A percentile compares a stretch with the other conserved stretches of the same genome.
These are phyloP conservation scores for Castanea sativa DNA, from an alignment of 306 rosid species.

Conservation along the genomic window DNA sequence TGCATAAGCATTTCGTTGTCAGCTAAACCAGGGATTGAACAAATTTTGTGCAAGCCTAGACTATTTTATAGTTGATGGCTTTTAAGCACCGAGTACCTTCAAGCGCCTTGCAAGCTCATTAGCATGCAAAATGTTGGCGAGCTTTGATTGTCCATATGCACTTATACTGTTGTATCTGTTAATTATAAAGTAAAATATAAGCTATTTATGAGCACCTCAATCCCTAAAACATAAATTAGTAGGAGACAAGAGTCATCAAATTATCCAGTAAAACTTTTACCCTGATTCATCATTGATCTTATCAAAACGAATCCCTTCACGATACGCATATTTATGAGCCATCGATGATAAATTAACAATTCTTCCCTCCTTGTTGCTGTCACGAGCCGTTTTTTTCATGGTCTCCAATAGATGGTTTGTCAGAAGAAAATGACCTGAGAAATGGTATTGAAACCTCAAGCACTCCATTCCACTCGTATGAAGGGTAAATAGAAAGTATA, in stretches of 20 bases:
- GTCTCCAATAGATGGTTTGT: conserved; percentile 73
- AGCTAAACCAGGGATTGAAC: background rate
- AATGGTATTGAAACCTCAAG: background rate
- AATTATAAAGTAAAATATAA: conserved; percentile 2
- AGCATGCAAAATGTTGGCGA: conserved; percentile 74
- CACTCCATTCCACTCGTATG: background rate
- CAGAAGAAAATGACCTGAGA: conserved; percentile 79
- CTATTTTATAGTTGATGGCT: background rate
- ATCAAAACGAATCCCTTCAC: conserved; percentile 62
- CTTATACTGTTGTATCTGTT: conserved; percentile 47
- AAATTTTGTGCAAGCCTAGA: background rate
- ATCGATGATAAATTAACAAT: conserved; percentile 66
- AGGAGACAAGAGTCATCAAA: conserved; percentile 3
- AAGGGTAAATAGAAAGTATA: background rate
- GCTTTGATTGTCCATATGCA: conserved; percentile 87
- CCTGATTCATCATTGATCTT: conserved; percentile 65
- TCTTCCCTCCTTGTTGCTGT: conserved; percentile 66
- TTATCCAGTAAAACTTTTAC: conserved; percentile 40
- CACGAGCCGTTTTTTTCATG: conserved; percentile 65
- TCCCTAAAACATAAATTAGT: background rate
- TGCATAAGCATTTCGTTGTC: background rate
- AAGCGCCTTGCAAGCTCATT: conserved; percentile 75
- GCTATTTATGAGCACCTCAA: conserved; percentile 9
- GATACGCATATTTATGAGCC: conserved; percentile 52
- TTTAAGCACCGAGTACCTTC: conserved; percentile 46